phyloP scores from a whole-genome alignment of 2,329 filamentous ascomycete genomes.

The Colletotrichum zoysiae region DNA sequence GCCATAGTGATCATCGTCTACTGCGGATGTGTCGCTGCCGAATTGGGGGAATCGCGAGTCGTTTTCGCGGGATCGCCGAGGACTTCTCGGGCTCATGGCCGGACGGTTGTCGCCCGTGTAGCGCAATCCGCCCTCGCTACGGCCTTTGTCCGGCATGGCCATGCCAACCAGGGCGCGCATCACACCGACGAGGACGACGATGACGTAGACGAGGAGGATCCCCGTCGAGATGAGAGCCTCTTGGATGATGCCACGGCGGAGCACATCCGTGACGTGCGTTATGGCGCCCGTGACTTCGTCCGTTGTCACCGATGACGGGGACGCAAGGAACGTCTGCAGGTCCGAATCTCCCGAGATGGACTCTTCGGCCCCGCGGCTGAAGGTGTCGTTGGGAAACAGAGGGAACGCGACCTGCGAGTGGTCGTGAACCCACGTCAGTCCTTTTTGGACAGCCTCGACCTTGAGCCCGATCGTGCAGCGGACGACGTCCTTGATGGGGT shows the following conservation, averaged over 20 bases:
- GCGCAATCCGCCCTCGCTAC: slow-evolving; percentile 70
- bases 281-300: slow-evolving; percentile 88
- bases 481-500: slow-evolving; percentile 83
- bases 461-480: slow-evolving; percentile 92
- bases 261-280: slow-evolving; percentile 73
- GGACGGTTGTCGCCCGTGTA: slow-evolving; percentile 50
- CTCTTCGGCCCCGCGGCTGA: slow-evolving; percentile 81
- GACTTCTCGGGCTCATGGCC: slow-evolving; percentile 46
- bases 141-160: slow-evolving; percentile 68
- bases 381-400: slow-evolving; percentile 80
- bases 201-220: slow-evolving; percentile 81
- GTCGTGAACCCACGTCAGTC: slow-evolving; percentile 93
- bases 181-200: slow-evolving; percentile 82
- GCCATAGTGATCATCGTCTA: slow-evolving; percentile 43
- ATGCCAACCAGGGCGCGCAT: slow-evolving; percentile 74
- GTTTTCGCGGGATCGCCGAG: slow-evolving; percentile 40
- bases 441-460: slow-evolving; percentile 85
- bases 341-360: slow-evolving; percentile 69
- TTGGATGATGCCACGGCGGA: slow-evolving; percentile 76
- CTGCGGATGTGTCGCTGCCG: slow-evolving; percentile 34
- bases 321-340: slow-evolving; percentile 80
- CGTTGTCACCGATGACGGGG: slow-evolving; percentile 77
- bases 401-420: slow-evolving; percentile 88
- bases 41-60: slow-evolving; percentile 40
- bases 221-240: slow-evolving; percentile 84